A percentile compares a stretch with the other conserved stretches of the same genome.
Evolutionary conservation across 768 basidiomycete genomes (phyloP).

Genomic region (Lyophyllum shimeji): DNA sequence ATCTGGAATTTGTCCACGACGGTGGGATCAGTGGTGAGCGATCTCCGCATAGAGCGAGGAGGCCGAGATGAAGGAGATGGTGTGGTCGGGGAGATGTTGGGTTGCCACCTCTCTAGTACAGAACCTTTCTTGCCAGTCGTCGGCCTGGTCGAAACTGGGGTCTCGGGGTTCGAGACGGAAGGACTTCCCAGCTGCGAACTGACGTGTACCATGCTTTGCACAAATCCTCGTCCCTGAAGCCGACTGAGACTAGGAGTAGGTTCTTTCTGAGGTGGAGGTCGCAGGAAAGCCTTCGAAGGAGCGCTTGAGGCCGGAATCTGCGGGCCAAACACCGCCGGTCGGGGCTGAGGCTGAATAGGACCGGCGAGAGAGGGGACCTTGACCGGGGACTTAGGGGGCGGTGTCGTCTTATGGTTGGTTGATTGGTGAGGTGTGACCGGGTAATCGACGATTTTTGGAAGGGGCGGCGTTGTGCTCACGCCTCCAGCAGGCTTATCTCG

Average conservation of each 20-base stretch:
- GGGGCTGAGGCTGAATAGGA: constrained; percentile 51
- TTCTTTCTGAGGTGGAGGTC: constrained; percentile 58
- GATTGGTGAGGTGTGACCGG: constrained; percentile 27
- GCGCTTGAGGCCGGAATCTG: constrained; percentile 42
- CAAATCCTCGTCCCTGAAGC: constrained; percentile 83
- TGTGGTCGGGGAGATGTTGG: constrained; percentile 26
- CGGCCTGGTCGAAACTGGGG: constrained; percentile 32
- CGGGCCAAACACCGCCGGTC: constrained; percentile 41
- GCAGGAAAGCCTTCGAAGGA: constrained; percentile 61
- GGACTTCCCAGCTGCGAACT: constrained; percentile 53
- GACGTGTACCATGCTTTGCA: constrained; percentile 77
- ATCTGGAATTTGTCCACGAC: constrained; percentile 18
- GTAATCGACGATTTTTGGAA: constrained; percentile 7
- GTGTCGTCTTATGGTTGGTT: constrained; percentile 20
- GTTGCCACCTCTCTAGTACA: constrained; percentile 76
- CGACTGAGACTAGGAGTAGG: constrained; percentile 81
- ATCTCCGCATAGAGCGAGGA: constrained; percentile 38
- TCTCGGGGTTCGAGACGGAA: constrained; percentile 30
- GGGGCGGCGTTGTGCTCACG: constrained; percentile 7
- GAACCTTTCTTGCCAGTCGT: constrained; percentile 41
- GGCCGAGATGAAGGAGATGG: constrained; percentile 39
- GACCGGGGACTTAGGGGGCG: constrained; percentile 35
- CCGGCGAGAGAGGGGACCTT: constrained; percentile 47
- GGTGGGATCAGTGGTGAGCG: constrained; percentile 32
- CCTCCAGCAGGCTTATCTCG: constrained; percentile 5